phyloP scores from a whole-genome alignment of 2,329 filamentous ascomycete genomes.

The Pestalotiopsis sp. region DNA sequence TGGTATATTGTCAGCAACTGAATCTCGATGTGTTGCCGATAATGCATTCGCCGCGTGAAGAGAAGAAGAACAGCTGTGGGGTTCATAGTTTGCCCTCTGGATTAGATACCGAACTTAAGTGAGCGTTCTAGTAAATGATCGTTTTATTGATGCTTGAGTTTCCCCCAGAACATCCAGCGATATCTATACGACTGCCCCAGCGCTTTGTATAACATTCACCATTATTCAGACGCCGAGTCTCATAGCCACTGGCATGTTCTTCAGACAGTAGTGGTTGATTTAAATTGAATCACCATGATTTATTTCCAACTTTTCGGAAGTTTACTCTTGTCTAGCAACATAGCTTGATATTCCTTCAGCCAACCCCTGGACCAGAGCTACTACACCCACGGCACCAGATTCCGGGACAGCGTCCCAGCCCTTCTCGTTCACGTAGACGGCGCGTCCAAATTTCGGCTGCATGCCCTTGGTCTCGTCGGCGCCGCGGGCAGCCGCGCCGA shows the following conservation, averaged over 20 bases:
- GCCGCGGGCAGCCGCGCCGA: not conserved
- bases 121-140: not conserved
- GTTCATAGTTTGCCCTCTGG: not conserved
- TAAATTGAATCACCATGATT: no score
- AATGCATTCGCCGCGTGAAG: not conserved
- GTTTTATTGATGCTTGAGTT: not conserved
- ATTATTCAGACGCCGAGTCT: not conserved
- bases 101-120: not conserved
- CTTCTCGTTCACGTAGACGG: not conserved
- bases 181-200: not conserved
- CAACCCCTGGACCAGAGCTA: not conserved
- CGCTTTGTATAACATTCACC: not conserved
- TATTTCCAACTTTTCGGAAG: not conserved
- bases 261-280: no score
- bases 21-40: not conserved
- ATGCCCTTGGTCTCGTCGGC: not conserved
- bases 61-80: not conserved
- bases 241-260: not conserved
- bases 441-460: not conserved
- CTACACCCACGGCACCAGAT: not conserved
- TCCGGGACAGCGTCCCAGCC: not conserved
- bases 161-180: not conserved
- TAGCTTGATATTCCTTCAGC: not conserved
- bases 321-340: not conserved
- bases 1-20: not conserved